Percentiles rank a stretch among this genome's conserved stretches.
These are phyloP conservation scores for Madurella mycetomatis DNA, from an alignment of 2,329 filamentous ascomycete species.

Conservation along the genomic window DNA sequence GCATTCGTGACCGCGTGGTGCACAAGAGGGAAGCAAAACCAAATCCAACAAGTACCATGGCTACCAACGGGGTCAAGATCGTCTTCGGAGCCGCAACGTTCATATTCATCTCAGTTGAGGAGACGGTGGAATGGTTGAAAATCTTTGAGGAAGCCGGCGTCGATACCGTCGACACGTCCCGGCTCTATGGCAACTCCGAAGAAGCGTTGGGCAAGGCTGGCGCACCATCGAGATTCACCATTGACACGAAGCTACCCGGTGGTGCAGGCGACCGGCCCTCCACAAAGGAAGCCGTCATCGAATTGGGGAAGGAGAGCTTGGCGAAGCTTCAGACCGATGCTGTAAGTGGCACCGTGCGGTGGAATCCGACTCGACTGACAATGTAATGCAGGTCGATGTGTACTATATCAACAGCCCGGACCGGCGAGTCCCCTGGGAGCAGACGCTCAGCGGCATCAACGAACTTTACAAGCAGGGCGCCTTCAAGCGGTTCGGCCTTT, in stretches of 20 bases:
- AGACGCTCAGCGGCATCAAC: constrained; percentile 36
- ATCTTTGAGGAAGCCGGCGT: not conserved
- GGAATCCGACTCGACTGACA: not conserved
- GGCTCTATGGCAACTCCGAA: constrained; percentile 1
- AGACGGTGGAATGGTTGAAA: not conserved
- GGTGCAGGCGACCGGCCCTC: not conserved
- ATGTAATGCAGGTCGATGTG: constrained; percentile 27
- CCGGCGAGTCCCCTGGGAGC: constrained; percentile 35
- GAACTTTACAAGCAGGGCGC: constrained; percentile 34
- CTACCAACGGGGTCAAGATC: constrained; percentile 2
- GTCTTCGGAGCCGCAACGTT: not conserved
- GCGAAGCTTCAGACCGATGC: constrained; percentile 2
- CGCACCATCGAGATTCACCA: constrained; percentile 4
- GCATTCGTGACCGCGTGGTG: not conserved
- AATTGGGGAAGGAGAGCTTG: constrained; percentile 2
- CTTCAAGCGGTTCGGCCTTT: constrained; percentile 37
- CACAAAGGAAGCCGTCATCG: constrained; percentile 3
- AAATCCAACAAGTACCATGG: not conserved
- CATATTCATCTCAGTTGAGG: not conserved
- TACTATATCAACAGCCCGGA: constrained; percentile 42
- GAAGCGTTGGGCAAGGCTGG: constrained; percentile 3
- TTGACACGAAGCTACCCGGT: constrained; percentile 9
- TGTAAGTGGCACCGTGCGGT: not conserved
- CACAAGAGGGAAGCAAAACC: not conserved
- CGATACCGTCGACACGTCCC: not conserved